Percentiles rank a stretch among this genome's conserved stretches.
phyloP scores from a whole-genome alignment of 768 basidiomycete genomes.

The Boletus eberwhitei region DNA sequence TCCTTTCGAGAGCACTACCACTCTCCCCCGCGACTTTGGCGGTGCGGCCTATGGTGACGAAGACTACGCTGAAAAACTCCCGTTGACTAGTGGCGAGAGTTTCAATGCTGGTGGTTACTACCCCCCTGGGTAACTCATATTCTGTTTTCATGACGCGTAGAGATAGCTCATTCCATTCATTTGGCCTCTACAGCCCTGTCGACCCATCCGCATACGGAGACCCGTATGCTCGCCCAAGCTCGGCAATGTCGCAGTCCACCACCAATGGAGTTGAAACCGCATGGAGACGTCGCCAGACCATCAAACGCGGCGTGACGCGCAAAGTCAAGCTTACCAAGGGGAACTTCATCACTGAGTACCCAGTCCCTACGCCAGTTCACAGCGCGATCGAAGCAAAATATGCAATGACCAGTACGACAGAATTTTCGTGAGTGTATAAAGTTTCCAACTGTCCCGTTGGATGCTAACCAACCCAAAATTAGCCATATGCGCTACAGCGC shows the following conservation, averaged over 20 bases:
- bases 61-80: conserved; percentile 73
- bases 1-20: conserved; percentile 57
- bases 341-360: conserved; percentile 88
- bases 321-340: conserved; percentile 92
- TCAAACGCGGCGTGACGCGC: conserved; percentile 90
- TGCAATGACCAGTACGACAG: conserved; percentile 67
- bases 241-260: conserved; percentile 51
- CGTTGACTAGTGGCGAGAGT: conserved; percentile 57
- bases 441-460: neutral
- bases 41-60: conserved; percentile 53
- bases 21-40: conserved; percentile 52
- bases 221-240: conserved; percentile 56
- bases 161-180: conserved; percentile 1
- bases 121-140: conserved; percentile 60
- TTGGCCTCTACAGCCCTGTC: conserved; percentile 34
- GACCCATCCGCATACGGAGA: conserved; percentile 67
- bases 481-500: conserved; percentile 93
- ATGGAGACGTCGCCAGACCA: conserved; percentile 79
- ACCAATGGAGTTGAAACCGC: conserved; percentile 58
- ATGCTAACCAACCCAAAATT: neutral
- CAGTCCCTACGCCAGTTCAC: conserved; percentile 79
- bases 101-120: conserved; percentile 62
- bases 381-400: conserved; percentile 83
- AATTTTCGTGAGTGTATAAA: conserved; percentile 73
- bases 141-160: neutral